Evolutionary conservation across 192 early-diverging fungal genomes (phyloP), one percentile per base, ranked within the genome.

Genomic region (Thamnidium elegans): DNA sequence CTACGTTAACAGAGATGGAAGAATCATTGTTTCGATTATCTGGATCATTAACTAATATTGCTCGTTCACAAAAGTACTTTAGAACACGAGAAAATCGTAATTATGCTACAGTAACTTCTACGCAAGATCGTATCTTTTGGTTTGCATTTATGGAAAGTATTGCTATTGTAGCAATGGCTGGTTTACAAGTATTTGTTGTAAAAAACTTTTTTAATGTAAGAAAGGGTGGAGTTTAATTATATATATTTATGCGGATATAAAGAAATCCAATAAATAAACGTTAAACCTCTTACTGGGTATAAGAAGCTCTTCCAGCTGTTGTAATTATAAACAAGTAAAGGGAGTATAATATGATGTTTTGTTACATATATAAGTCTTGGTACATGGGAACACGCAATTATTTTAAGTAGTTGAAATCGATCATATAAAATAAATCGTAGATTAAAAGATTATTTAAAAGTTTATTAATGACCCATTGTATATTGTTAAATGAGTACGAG

Each of bases 141-240:
- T 96, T 95, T 79, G 90, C 93, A 14, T 66, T 87, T 7, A 54
- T 89, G 39, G 90, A 97, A 76, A 86, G 84, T 50, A 56, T 87
- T 44, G 70, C 90, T 53, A 92, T 99, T 52, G 83, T 97, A 26
- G 65, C 81, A 44, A 94, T 94, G 81, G 88, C 92, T 5, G 85
- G 87, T 7, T 66, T 93, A 26, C 97, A 99, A 81, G 94, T 99
- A 19, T 90, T 91, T 76, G 88, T 94, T 26, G 90, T 99, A 63
- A 88, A 88, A 73, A 87, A 84, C 26, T 94, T 99, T 86, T 99
- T 99, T 77, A 85, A 81, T 23, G 79, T 80, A 63, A 87, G 84
- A 63, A 71, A 75, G 3, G 78, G 79, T 11, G 73, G 74, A 36
- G 81, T 83, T 31, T 83, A 75, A 77, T 39, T 1, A 39, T 10